Evolutionary conservation across 495 filamentous ascomycete species (phyloP), one percentile per base, ranked within the genome.

Genomic region (Filosporella fistucella): DNA sequence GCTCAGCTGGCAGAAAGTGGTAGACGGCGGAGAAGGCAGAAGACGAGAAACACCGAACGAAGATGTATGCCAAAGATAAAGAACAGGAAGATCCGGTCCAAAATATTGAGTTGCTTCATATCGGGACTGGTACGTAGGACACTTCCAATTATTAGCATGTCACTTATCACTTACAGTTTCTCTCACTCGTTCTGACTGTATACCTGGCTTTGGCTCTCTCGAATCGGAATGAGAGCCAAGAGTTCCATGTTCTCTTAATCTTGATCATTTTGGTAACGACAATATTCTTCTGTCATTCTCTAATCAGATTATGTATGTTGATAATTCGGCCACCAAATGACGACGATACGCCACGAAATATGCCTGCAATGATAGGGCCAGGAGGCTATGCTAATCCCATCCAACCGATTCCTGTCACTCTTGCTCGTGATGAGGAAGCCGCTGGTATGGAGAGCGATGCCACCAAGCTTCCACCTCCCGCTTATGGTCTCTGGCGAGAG

Each of bases 401-500:
- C 12, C 60, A 71, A 22, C 85, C 84, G 12, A 86, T 88, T 40
- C 73, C 71, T 25, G 77, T 85, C 4, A 68, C 77, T 11, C 63
- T 85, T 23, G 74, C 75, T 7, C 65, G 71, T n/a, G 81, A 85
- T 52, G 82, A 84, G 55, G 82, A 85, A 40, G 67, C 68, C 20
- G 69, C 70, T 17, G 68, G 76, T 33, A 71, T 74, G 45, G 62
- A 75, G 55, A 72, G 68, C 51, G 68, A 70, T 22, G 62, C 69
- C 0, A 69, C 72, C 30, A 82, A 81, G 60, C 47, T 73, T 24
- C 82, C 86, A 13, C 89, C 89, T 25, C 89, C 89, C 13, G 88
- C 88, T n/a, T 95, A 95, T 64, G 89, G 89, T 2, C 60, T 86
- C 9, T 95, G 88, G 89, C 70, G 86, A 49, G 77, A 80, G 62